Evolutionary conservation across 108 stramenopile species (phyloP).

Genomic region (Mediolabrus comicus): DNA sequence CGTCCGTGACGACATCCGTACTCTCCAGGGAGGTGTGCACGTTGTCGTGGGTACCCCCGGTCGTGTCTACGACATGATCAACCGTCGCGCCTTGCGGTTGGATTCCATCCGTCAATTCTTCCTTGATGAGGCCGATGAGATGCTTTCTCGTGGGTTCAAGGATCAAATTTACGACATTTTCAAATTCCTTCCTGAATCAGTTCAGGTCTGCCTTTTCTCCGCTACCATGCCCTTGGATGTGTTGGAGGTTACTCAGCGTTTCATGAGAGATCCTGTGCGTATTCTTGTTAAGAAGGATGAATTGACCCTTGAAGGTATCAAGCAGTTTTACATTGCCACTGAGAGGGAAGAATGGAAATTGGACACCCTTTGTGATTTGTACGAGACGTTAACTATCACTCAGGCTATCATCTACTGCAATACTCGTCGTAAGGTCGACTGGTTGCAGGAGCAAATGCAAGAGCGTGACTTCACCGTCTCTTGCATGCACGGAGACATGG

Average conservation of each 20-base stretch:
- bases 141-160: slow-evolving; percentile 99
- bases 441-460: slow-evolving; percentile 97
- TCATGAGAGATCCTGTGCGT: slow-evolving; percentile 99
- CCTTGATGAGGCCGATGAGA: slow-evolving; percentile 99
- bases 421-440: slow-evolving; percentile 99
- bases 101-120: slow-evolving; percentile 95
- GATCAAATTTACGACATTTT: slow-evolving; percentile 99
- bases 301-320: slow-evolving; percentile 99
- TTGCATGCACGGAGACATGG: slow-evolving; percentile 99
- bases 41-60: slow-evolving; percentile 99
- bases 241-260: slow-evolving; percentile 96
- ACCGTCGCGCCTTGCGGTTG: slow-evolving; percentile 93
- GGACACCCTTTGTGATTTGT: slow-evolving; percentile 98
- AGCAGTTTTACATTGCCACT: slow-evolving; percentile 99
- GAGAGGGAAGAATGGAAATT: slow-evolving; percentile 99
- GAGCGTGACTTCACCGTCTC: slow-evolving; percentile 98
- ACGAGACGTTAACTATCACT: slow-evolving; percentile 99
- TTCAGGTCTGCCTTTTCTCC: slow-evolving; percentile 98
- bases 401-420: slow-evolving; percentile 99
- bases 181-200: slow-evolving; percentile 98
- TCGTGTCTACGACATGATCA: slow-evolving; percentile 99
- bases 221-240: slow-evolving; percentile 99
- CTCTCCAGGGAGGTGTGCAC: slow-evolving; percentile 97
- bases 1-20: slow-evolving; percentile 99
- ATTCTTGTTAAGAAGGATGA: slow-evolving; percentile 99